A percentile compares a stretch with the other conserved stretches of the same genome.
phyloP scores from a whole-genome alignment of 2,329 filamentous ascomycete genomes.

The Curvularia sp. region DNA sequence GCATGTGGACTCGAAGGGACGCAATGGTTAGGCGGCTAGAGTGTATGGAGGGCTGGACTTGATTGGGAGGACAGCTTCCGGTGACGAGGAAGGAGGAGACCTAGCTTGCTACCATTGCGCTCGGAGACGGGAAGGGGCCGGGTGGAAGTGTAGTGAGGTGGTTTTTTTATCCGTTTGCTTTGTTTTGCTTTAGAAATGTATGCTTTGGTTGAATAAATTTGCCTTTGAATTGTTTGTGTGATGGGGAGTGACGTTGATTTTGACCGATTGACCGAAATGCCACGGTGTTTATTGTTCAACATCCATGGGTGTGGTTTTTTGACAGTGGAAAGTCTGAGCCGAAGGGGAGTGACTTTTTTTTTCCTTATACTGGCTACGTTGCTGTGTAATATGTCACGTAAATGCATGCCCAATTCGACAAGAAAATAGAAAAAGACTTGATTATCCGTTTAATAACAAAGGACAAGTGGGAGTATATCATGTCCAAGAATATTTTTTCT shows the following conservation, averaged over 20 bases:
- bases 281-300: too few species aligned
- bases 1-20: slow-evolving; percentile 26
- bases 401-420: too few species aligned
- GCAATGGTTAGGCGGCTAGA: slow-evolving; percentile 34
- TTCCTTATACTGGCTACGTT: too few species aligned
- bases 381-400: too few species aligned
- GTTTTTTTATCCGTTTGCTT: slow-evolving; percentile 22
- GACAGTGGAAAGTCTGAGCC: too few species aligned
- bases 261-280: background rate
- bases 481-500: too few species aligned
- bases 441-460: too few species aligned
- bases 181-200: slow-evolving; percentile 23
- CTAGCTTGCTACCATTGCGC: slow-evolving; percentile 39
- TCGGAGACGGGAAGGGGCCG: slow-evolving; percentile 20
- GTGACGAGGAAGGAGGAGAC: slow-evolving; percentile 31
- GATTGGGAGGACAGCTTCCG: slow-evolving; percentile 38
- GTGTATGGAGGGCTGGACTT: slow-evolving; percentile 17
- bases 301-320: too few species aligned
- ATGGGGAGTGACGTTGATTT: background rate
- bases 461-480: too few species aligned
- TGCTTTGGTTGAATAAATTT: slow-evolving; percentile 10
- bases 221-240: background rate
- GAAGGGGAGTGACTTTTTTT: too few species aligned
- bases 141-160: slow-evolving; percentile 17
- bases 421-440: too few species aligned